A percentile compares a stretch with the other conserved stretches of the same genome.
Evolutionary conservation across 768 basidiomycete species (phyloP).

Genomic region (Rhodocollybia butyracea): DNA sequence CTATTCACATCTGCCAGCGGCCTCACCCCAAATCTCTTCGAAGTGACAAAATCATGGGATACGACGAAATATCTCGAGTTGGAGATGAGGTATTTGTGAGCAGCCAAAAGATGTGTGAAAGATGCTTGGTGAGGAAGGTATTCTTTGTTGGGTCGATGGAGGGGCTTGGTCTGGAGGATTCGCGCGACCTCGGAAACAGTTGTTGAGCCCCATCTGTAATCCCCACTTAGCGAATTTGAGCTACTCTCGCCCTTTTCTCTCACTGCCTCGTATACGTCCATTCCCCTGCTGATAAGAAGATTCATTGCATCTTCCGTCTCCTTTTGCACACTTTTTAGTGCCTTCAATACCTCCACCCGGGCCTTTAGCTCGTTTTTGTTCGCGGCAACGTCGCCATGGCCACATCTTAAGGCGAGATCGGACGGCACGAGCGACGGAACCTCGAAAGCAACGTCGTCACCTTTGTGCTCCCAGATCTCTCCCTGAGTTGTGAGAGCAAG

Average conservation of each 20-base stretch:
- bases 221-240: too few relatives aligned
- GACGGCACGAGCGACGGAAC: constrained; percentile 53
- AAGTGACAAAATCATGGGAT: constrained; percentile 40
- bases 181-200: constrained; percentile 53
- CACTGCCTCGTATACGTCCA: constrained; percentile 44
- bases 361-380: constrained; percentile 45
- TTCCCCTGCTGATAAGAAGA: constrained; percentile 18
- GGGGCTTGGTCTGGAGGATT: constrained; percentile 24
- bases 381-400: constrained; percentile 24
- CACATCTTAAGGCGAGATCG: constrained; percentile 49
- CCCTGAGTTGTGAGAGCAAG: constrained; percentile 40
- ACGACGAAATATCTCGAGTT: constrained; percentile 51
- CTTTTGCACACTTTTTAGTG: constrained; percentile 51
- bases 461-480: constrained; percentile 46
- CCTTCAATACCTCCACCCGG: constrained; percentile 60
- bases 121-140: constrained; percentile 19
- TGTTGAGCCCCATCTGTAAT: constrained; percentile 51
- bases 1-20: constrained; percentile 54
- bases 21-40: constrained; percentile 59
- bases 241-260: constrained; percentile 35
- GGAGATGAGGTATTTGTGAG: constrained; percentile 67
- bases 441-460: constrained; percentile 55
- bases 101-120: constrained; percentile 35
- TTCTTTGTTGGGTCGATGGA: not conserved
- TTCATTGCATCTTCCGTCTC: constrained; percentile 39